Evolutionary conservation across 2,329 filamentous ascomycete species (phyloP), one percentile per base, ranked within the genome.

Genomic region (Trichophyton verrucosum): DNA sequence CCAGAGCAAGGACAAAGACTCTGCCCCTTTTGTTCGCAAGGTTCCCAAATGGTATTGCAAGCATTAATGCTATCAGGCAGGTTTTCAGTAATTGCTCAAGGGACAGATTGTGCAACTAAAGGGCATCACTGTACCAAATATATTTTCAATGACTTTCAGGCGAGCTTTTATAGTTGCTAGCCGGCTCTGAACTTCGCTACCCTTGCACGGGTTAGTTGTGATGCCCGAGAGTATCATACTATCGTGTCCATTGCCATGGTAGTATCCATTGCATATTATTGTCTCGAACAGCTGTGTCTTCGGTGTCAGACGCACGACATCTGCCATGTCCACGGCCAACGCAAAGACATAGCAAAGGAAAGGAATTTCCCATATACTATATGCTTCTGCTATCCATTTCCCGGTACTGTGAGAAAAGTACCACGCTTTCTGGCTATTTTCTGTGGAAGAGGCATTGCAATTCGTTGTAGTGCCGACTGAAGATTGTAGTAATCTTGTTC

Each of bases 21-120:
- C 57, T 40, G 13, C 57, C 57, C 30, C 9, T 59, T 59, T 30
- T 24, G 13, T 59, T 46, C 15, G 57, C 57, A 7, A 59, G 57
- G 33, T 59, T 24, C 4, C 57, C 57, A 46, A 59, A 49, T 17
- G 57, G 57, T n/a, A 59, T 59, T 7, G 57, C 57, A 47, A 59
- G 42, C 15, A 59, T 33, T 20, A 59, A 59, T 27, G 57, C 57
- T 59, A 17, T 7, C 8, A n/a, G 27, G 2, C 4, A 6, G 13
- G 6, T 49, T 47, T 47, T 40, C 57, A 59, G 9, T 30, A 15
- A 3, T 15, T 47, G 4, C 3, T 11, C 17, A 22, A 4, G 15
- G 40, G 15, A n/a, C 40, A 47, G 9, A n/a, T 46, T 46, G n/a
- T 13, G n/a, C 3, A 8, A n/a, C 4, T n/a, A 30, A 3, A 17